A percentile compares a stretch with the other conserved stretches of the same genome.
Evolutionary conservation across 2,329 filamentous ascomycete genomes (phyloP).

Genomic region (Verticillium dahliae): DNA sequence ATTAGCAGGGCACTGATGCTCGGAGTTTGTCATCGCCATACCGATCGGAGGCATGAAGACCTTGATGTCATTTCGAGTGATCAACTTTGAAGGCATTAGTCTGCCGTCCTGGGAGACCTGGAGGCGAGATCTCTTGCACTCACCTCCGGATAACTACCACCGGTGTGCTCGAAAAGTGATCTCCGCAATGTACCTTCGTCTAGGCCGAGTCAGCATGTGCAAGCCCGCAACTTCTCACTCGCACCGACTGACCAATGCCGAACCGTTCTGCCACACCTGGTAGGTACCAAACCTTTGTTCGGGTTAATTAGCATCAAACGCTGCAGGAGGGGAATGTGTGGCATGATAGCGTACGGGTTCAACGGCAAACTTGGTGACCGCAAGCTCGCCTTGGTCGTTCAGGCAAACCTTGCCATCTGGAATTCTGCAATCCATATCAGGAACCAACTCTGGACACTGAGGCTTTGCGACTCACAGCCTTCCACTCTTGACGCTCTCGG

Average conservation of each 20-base stretch:
- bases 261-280: constrained; percentile 88
- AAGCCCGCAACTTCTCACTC: not conserved
- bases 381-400: constrained; percentile 78
- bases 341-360: constrained; percentile 61
- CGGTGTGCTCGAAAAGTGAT: constrained; percentile 89
- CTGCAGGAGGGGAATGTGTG: not conserved
- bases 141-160: constrained; percentile 87
- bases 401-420: constrained; percentile 86
- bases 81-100: constrained; percentile 48
- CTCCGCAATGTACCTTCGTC: constrained; percentile 83
- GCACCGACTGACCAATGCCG: constrained; percentile 61
- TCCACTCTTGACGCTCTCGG: constrained; percentile 76
- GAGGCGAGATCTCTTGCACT: not conserved
- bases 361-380: constrained; percentile 93
- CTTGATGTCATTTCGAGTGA: constrained; percentile 92
- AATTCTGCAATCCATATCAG: constrained; percentile 27
- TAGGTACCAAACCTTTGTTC: constrained; percentile 63
- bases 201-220: constrained; percentile 22
- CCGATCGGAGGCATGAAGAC: constrained; percentile 91
- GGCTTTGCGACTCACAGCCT: constrained; percentile 50
- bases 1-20: too few species aligned
- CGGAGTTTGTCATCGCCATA: constrained; percentile 16
- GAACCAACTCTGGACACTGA: not conserved
- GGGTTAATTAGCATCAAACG: not conserved
- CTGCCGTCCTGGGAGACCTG: not conserved